Conservation (phyloP, 2,329 filamentous ascomycete species). For the Microthyrium microscopicum region DNA sequence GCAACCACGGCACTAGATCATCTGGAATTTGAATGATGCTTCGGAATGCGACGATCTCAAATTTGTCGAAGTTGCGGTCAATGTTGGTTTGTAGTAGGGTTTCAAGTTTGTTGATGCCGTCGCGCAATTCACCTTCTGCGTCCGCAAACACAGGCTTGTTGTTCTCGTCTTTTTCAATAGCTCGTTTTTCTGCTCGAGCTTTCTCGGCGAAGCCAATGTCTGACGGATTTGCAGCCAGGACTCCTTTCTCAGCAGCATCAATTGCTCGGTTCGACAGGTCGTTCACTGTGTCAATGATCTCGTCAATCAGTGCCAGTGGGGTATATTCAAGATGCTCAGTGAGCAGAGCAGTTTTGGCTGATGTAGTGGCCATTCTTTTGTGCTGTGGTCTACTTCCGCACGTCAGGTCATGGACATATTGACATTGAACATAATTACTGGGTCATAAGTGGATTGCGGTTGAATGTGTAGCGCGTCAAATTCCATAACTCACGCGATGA, state of each 20-base stretch:
- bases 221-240: conserved; percentile 56
- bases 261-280: conserved; percentile 81
- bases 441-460: no score
- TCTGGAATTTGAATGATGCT: conserved; percentile 44
- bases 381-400: no score
- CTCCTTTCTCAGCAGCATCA: conserved; percentile 69
- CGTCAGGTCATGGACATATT: no score
- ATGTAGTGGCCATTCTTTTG: conserved; percentile 24
- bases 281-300: conserved; percentile 95
- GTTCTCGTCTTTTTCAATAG: conserved; percentile 24
- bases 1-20: conserved; percentile 60
- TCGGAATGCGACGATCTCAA: conserved; percentile 66
- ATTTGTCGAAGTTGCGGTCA: conserved; percentile 33
- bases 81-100: conserved; percentile 32
- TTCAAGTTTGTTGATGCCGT: conserved; percentile 43
- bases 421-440: no score
- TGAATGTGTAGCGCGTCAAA: no score
- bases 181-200: conserved; percentile 28
- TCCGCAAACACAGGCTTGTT: conserved; percentile 28
- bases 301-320: conserved; percentile 83
- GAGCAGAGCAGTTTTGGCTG: conserved; percentile 45
- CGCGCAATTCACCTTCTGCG: conserved; percentile 59
- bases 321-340: conserved; percentile 95
- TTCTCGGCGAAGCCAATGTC: conserved; percentile 59
- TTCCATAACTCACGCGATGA: no score